Percentiles rank a stretch among this genome's conserved stretches.
Evolutionary conservation across 208 protist species (phyloP).

Genomic region (Acanthamoeba castellanii): DNA sequence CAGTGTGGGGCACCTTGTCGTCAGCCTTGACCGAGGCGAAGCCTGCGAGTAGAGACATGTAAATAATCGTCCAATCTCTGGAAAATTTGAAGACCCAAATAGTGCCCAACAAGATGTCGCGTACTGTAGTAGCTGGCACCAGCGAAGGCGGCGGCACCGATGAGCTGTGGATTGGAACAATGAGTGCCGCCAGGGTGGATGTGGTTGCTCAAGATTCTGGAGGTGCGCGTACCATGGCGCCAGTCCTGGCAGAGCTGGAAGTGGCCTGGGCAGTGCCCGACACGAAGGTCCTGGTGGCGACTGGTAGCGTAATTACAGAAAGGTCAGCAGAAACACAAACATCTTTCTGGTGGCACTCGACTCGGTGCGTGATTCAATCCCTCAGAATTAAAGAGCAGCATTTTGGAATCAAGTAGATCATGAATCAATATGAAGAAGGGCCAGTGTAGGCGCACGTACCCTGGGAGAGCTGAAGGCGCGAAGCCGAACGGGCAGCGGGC

Average conservation of each 20-base stretch:
- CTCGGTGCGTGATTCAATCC: background rate
- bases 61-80: background rate
- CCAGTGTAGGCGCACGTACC: background rate
- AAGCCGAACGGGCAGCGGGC: conserved; percentile 1
- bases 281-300: background rate
- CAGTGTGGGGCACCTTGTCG: conserved; percentile 70
- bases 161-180: background rate
- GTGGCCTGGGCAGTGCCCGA: conserved; percentile 32
- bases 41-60: background rate
- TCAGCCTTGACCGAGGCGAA: conserved; percentile 14
- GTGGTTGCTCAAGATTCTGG: too few relatives aligned
- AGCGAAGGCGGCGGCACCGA: conserved; percentile 37
- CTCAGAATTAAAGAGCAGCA: background rate
- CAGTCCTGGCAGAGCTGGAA: background rate
- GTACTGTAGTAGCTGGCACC: conserved; percentile 30
- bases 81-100: background rate
- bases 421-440: too few relatives aligned
- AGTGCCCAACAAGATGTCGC: background rate
- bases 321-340: background rate
- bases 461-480: conserved; percentile 29
- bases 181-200: background rate
- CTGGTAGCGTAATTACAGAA: background rate
- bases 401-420: background rate
- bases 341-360: too few relatives aligned
- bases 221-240: background rate